phyloP scores from a whole-genome alignment of 2,329 filamentous ascomycete genomes.

The Venturia aucupariae region DNA sequence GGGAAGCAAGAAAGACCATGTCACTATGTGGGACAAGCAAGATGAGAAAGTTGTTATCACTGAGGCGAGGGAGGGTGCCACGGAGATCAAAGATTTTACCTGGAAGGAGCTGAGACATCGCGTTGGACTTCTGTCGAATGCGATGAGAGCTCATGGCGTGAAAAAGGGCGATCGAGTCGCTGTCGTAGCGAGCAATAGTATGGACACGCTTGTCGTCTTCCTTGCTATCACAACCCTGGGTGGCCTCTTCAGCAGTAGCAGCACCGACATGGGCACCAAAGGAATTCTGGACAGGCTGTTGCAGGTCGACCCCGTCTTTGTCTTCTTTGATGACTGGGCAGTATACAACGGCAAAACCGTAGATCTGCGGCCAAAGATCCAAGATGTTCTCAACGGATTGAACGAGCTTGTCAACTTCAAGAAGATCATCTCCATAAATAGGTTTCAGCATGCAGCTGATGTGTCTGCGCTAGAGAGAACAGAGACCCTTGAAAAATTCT shows the following conservation, averaged over 20 bases:
- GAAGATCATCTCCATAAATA: conserved; percentile 55
- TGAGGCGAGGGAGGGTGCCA: conserved; percentile 60
- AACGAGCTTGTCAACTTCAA: conserved; percentile 50
- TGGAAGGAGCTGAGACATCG: conserved; percentile 57
- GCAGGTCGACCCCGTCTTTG: conserved; percentile 65
- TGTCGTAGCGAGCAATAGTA: conserved; percentile 63
- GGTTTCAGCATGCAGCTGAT: conserved; percentile 54
- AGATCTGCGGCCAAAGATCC: conserved; percentile 65
- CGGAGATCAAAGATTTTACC: conserved; percentile 44
- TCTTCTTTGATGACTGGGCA: conserved; percentile 77
- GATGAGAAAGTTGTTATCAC: conserved; percentile 62
- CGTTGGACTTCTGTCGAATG: conserved; percentile 52
- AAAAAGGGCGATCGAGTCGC: conserved; percentile 64
- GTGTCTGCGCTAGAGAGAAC: conserved; percentile 44
- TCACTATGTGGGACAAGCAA: conserved; percentile 54
- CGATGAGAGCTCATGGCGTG: conserved; percentile 58
- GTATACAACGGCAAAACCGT: conserved; percentile 70
- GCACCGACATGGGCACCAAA: conserved; percentile 75
- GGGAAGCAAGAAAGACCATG: conserved; percentile 29
- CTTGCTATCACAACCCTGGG: conserved; percentile 62
- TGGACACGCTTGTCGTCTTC: conserved; percentile 65
- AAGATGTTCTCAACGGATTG: conserved; percentile 55
- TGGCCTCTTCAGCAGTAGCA: conserved; percentile 64
- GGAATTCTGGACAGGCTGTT: conserved; percentile 65
- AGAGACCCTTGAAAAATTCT: conserved; percentile 34